Evolutionary conservation across 768 basidiomycete genomes (phyloP), one percentile per base, ranked within the genome.

Genomic region (Trametes maxima): DNA sequence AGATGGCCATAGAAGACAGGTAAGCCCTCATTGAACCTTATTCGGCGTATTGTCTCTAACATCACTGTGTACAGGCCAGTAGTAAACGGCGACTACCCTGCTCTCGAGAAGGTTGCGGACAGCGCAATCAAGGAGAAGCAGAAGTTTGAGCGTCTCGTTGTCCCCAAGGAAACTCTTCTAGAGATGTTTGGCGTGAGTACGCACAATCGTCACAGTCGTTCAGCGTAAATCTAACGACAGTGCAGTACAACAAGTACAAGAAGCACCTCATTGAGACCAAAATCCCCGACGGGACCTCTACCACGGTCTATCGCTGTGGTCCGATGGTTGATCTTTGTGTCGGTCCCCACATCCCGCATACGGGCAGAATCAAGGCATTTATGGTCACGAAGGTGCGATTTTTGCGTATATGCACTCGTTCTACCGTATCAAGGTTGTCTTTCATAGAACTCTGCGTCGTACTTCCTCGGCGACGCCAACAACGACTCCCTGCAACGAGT

Each of bases 241-340:
- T 25, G 19, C 69, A 99, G 95, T 99, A 98, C 77, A 99, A 98
- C 82, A 95, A 94, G 75, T 99, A 96, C 80, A 99, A 99, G 79
- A 85, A 88, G 68, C 90, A 98, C 74, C 84, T 98, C 70, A 98
- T 99, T 70, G 85, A 97, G 73, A 85, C 87, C 67, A 98, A 98
- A 78, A 88, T 99, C 58, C 92, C 94, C 11, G 96, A 99, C 74
- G 96, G 95, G 64, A 90, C 93, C 11, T 93, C 91, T 52, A 95
- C 97, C 45, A 99, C 97, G 11, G 95, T 99, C 17, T 99, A 98
- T 78, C 92, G 96, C 52, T 98, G 97, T 73, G 97, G 97, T 36
- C 95, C 97, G 42, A 94, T 99, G 89, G 87, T 99, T 57, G 97
- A 99, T 76, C 82, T 99, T 39, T 99, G 97, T 70, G 82, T 95